Evolutionary conservation across 1,139 yeast genomes (phyloP), one percentile per base, ranked within the genome.

Genomic region (Hemisphaericaspora xylofermentans): DNA sequence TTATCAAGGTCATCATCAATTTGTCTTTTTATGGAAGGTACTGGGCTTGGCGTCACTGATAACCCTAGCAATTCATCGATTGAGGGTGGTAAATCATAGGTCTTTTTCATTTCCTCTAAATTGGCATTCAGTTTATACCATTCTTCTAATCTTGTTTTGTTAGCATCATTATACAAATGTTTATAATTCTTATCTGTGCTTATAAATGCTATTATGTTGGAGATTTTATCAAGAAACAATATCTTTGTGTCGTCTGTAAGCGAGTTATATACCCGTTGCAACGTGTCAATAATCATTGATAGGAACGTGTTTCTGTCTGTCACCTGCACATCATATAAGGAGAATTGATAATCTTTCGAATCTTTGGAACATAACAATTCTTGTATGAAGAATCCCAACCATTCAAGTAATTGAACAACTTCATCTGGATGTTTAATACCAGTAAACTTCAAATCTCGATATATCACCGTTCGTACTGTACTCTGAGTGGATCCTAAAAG

Each of bases 21-120:
- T 26, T 35, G 6, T 24, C 43, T 28, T 25, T 41, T 39, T 7
- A 18, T 24, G 14, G 42, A 27, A 16, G 39, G 18, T 6, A 22
- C 27, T 28, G 33, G 39, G 18, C 24, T 30, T 27, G 39, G 33
- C 3, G 41, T 19, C 4, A 39, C 19, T 5, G 43, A 18, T 15
- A 38, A 38, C 3, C 57, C 60, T 32, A 59, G 43, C 7, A 61
- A 34, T 13, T 57, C 63, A 35, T 60, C 64, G 25, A 60, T 47
- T 2, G 61, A 49, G 1, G 64, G 64, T 4, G 62, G 61, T 2
- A 55, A 49, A 13, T 44, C 52, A 36, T 48, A 58, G 24, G 40
- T 17, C 22, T 34, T 31, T 31, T 41, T 43, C 10, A 40, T 41
- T 9, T 30, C 18, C 7, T 32, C 35, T 18, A 39, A 31, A 25